Evolutionary conservation across 78 protist species (phyloP).

Genomic region (Pigoraptor vietnamica): DNA sequence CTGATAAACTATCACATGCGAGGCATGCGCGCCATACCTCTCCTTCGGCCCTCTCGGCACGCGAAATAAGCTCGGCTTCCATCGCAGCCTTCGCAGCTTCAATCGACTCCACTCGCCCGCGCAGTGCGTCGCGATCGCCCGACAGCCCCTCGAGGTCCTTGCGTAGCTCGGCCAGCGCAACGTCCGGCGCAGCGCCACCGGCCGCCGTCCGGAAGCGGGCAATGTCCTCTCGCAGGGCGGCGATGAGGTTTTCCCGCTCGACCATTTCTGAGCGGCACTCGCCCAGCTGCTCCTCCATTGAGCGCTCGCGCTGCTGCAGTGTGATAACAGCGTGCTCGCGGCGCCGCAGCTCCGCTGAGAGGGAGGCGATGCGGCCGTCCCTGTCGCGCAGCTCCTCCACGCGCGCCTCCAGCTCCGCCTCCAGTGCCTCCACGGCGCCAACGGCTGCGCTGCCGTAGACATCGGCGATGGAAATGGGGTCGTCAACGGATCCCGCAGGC

Average conservation of each 20-base stretch:
- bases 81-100: not conserved
- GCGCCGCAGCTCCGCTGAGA: not conserved
- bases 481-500: not conserved
- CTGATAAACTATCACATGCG: too few species aligned
- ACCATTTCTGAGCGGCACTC: not conserved
- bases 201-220: not conserved
- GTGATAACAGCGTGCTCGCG: not conserved
- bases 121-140: not conserved
- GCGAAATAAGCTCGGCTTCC: not conserved
- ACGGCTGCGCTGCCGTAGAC: not conserved
- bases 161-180: not conserved
- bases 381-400: not conserved
- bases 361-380: not conserved
- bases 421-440: not conserved
- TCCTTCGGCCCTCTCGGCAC: not conserved
- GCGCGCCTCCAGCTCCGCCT: not conserved
- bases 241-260: not conserved
- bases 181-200: not conserved
- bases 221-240: not conserved
- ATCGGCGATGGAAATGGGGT: not conserved
- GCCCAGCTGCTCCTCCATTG: not conserved
- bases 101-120: not conserved
- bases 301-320: not conserved
- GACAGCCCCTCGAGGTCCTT: not conserved
- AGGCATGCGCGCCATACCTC: not conserved